Conservation (phyloP, 2,329 filamentous ascomycete genomes). For the Achaetomium macrosporum region DNA sequence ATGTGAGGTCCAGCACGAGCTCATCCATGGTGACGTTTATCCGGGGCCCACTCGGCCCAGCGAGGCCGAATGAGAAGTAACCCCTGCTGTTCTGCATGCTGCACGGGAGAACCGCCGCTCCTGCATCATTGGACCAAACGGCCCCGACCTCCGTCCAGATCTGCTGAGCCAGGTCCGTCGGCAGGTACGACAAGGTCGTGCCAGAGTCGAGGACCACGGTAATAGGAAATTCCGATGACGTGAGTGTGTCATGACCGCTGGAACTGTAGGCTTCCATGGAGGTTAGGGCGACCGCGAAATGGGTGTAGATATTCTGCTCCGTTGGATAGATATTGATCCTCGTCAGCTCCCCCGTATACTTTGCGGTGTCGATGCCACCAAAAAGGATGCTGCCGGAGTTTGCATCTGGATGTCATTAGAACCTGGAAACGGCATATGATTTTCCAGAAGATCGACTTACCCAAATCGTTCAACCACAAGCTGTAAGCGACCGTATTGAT, state of each 20-base stretch:
- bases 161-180: slow-evolving; percentile 50
- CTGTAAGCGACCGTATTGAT: slow-evolving; percentile 67
- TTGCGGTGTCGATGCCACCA: slow-evolving; percentile 72
- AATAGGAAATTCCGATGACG: slow-evolving; percentile 40
- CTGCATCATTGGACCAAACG: slow-evolving; percentile 33
- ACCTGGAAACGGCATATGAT: background rate
- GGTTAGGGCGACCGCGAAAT: slow-evolving; percentile 45
- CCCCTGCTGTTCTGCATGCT: slow-evolving; percentile 39
- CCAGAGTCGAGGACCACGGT: slow-evolving; percentile 68
- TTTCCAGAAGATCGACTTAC: slow-evolving; percentile 19
- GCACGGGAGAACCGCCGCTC: slow-evolving; percentile 46
- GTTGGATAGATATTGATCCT: slow-evolving; percentile 52
- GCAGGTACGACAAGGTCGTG: slow-evolving; percentile 66
- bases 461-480: slow-evolving; percentile 57
- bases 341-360: slow-evolving; percentile 60
- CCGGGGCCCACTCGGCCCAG: slow-evolving; percentile 40
- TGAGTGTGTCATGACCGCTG: slow-evolving; percentile 44
- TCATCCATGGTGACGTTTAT: slow-evolving; percentile 52
- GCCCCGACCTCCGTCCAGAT: slow-evolving; percentile 53
- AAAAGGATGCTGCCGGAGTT: slow-evolving; percentile 69
- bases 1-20: slow-evolving; percentile 44
- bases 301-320: slow-evolving; percentile 33
- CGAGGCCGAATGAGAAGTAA: slow-evolving; percentile 51
- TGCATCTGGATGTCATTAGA: slow-evolving; percentile 34
- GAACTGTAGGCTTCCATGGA: slow-evolving; percentile 43